Conservation (phyloP, 2,329 filamentous ascomycete species). For the Lachnellula arida region DNA sequence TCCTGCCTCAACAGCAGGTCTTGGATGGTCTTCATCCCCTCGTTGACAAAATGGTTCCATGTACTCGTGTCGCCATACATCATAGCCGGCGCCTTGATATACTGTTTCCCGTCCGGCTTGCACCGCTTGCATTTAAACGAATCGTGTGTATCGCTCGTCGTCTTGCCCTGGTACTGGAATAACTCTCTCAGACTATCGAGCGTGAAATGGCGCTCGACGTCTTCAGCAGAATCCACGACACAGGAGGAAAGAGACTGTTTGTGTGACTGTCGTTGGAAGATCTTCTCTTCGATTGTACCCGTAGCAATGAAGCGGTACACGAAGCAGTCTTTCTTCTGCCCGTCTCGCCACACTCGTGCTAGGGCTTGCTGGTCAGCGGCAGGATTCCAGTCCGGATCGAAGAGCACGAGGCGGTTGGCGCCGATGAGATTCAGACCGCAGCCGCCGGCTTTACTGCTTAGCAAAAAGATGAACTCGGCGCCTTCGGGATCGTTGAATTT, state of each 20-base stretch:
- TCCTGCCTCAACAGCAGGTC: conserved; percentile 89
- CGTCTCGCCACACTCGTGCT: conserved; percentile 96
- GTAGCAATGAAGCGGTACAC: conserved; percentile 99
- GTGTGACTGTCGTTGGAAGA: conserved; percentile 97
- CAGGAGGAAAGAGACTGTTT: conserved; percentile 96
- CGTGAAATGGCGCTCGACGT: conserved; percentile 95
- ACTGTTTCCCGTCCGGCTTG: conserved; percentile 79
- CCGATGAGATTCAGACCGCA: conserved; percentile 96
- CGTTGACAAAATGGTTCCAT: conserved; percentile 97
- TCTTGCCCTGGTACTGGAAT: conserved; percentile 85
- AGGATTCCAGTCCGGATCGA: conserved; percentile 97
- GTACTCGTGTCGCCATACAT: conserved; percentile 96
- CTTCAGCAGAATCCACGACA: conserved; percentile 93
- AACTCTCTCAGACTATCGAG: conserved; percentile 86
- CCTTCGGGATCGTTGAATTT: conserved; percentile 94
- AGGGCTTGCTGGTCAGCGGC: conserved; percentile 96
- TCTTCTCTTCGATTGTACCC: conserved; percentile 97
- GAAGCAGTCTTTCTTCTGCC: conserved; percentile 98
- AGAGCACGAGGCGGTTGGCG: conserved; percentile 88
- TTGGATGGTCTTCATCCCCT: conserved; percentile 75
- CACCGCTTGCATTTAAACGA: conserved; percentile 98
- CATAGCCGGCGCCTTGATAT: conserved; percentile 88
- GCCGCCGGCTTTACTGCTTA: conserved; percentile 93
- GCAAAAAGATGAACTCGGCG: conserved; percentile 87
- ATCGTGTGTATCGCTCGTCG: conserved; percentile 90